A percentile compares a stretch with the other conserved stretches of the same genome.
These are phyloP conservation scores for Groenewaldozyma tartarivorans DNA, from an alignment of 805 yeast species.

Conservation along the genomic window DNA sequence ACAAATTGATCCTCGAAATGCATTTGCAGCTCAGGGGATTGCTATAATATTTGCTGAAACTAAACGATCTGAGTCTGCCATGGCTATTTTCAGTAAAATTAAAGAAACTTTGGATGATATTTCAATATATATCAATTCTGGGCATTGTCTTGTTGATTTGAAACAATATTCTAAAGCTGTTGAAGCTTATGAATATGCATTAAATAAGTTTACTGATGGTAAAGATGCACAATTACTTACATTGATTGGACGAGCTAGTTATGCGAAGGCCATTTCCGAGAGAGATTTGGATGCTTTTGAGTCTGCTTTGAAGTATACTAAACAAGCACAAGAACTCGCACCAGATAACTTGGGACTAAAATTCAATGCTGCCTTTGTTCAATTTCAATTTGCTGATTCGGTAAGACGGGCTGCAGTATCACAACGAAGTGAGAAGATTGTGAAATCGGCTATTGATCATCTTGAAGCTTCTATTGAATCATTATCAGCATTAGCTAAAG, in stretches of 20 bases:
- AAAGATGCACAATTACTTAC: conserved; percentile 60
- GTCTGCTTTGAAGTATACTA: conserved; percentile 53
- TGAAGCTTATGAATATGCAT: conserved; percentile 76
- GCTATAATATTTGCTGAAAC: conserved; percentile 89
- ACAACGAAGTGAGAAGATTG: conserved; percentile 53
- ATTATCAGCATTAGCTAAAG: conserved; percentile 51
- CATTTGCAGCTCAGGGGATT: conserved; percentile 95
- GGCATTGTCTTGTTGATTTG: conserved; percentile 77
- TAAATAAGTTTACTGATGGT: conserved; percentile 48
- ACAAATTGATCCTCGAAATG: conserved; percentile 72
- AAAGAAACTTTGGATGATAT: conserved; percentile 84
- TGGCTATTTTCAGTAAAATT: conserved; percentile 78
- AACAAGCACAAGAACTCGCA: conserved; percentile 41
- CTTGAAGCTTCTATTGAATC: conserved; percentile 52
- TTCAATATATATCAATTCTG: conserved; percentile 74
- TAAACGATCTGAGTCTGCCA: conserved; percentile 56
- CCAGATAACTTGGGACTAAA: conserved; percentile 39
- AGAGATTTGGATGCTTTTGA: conserved; percentile 51
- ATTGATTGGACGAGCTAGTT: conserved; percentile 83
- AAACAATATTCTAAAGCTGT: conserved; percentile 78
- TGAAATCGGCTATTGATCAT: conserved; percentile 46
- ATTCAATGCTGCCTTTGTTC: conserved; percentile 76
- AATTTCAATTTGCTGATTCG: conserved; percentile 80
- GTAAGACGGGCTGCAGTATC: conserved; percentile 51
- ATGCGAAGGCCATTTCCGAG: conserved; percentile 61